Evolutionary conservation across 805 yeast genomes (phyloP), one percentile per base, ranked within the genome.

Genomic region (fission yeast (Schizosaccharomyces pombe)): DNA sequence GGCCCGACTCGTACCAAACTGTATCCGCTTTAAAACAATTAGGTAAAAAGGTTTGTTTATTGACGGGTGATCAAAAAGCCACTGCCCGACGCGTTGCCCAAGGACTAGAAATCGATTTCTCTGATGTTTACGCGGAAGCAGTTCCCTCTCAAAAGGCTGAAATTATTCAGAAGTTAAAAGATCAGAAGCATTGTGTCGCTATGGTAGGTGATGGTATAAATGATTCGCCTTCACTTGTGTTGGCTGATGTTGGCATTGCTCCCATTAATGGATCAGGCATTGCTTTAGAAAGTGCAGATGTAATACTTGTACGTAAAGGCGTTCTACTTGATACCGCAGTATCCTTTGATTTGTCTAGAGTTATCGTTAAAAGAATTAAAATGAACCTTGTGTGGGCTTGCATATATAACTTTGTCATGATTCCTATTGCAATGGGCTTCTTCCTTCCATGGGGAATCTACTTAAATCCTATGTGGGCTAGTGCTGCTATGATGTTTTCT

Each of bases 181-280:
- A 40, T 11, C 47, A 52, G 14, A 52, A 52, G 9, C 58, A 57
- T 28, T 56, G 54, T 9, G 80, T 91, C 47, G 89, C 87, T 4
- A 86, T 93, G 72, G 80, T 91, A 24, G 99, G 99, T 39, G 99
- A 91, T 67, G 99, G 99, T 57, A 84, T 91, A 59, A 91, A 91
- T 65, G 99, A 91, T 64, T 94, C 97, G 0, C 96, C 98, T 0
- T 97, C 97, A 0, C 72, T 91, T 55, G 94, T 85, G 1, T 75
- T 81, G 55, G 82, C 95, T 0, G 85, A 86, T 59, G 68, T 91
- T 19, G 98, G 98, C 26, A 78, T 93, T 61, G 91, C 97, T 9
- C 77, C 93, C 56, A 80, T 93, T 8, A 76, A 93, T 0, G 95
- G 97, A 4, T 84, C 97, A 0, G 97, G 91, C 62, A 84, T 91